Percentiles rank a stretch among this genome's conserved stretches.
Evolutionary conservation across 768 basidiomycete genomes (phyloP).

Genomic region (Suillus subaureus): DNA sequence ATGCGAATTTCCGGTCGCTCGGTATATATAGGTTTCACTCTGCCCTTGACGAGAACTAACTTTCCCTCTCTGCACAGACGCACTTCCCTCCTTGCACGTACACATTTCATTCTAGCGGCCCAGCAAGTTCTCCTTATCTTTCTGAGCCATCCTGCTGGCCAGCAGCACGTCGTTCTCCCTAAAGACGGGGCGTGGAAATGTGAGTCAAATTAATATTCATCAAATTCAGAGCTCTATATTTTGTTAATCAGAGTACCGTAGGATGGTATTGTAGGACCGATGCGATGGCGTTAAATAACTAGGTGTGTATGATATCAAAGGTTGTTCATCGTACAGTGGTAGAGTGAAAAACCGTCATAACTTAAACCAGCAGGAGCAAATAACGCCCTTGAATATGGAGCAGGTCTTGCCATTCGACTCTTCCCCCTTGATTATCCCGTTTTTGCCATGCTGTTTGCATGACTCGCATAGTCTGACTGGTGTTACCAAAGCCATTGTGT

Average conservation of each 20-base stretch:
- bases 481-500: conserved; percentile 62
- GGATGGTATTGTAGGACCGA: not conserved
- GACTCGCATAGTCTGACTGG: conserved; percentile 55
- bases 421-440: conserved; percentile 54
- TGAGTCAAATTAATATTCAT: not conserved
- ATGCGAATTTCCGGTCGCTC: conserved; percentile 32
- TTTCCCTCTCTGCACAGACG: not conserved
- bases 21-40: conserved; percentile 30
- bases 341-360: not conserved
- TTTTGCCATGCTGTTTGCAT: conserved; percentile 76
- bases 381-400: conserved; percentile 34
- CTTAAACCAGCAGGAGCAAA: conserved; percentile 33
- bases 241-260: not conserved
- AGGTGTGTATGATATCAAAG: conserved; percentile 11
- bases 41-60: conserved; percentile 3
- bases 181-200: not conserved
- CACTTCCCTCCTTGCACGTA: not conserved
- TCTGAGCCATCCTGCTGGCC: not conserved
- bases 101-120: not conserved
- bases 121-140: not conserved
- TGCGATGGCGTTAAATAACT: conserved; percentile 6
- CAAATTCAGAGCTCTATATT: not conserved
- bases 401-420: conserved; percentile 64
- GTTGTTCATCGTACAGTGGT: not conserved
- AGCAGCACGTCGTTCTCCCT: not conserved